Conservation (phyloP, 2,329 filamentous ascomycete genomes). For the Aphanoascus verrucosus region DNA sequence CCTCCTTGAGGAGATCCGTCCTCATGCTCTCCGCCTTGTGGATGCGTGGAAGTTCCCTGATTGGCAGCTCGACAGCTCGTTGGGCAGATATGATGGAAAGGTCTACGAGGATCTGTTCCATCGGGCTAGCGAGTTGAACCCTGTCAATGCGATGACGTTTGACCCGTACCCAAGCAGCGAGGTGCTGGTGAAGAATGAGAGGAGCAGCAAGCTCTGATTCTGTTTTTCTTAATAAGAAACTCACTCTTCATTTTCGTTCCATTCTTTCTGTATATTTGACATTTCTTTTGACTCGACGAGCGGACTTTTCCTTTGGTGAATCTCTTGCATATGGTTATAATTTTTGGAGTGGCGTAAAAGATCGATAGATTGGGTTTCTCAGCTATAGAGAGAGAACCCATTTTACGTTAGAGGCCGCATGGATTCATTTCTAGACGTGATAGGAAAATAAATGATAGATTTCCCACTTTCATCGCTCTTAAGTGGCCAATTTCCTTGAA, state of each 20-base stretch:
- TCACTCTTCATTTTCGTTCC: conserved; percentile 14
- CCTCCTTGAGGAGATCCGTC: conserved; percentile 59
- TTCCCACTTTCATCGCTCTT: too few relatives aligned
- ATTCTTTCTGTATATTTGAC: conserved; percentile 5
- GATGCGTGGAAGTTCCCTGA: conserved; percentile 69
- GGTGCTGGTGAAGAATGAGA: conserved; percentile 49
- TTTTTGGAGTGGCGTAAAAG: too few relatives aligned
- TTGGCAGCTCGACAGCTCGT: conserved; percentile 62
- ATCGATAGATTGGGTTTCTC: too few relatives aligned
- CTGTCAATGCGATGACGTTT: conserved; percentile 59
- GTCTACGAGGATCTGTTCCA: conserved; percentile 71
- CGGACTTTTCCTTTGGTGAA: too few relatives aligned
- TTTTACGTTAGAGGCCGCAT: too few relatives aligned
- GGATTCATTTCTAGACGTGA: too few relatives aligned
- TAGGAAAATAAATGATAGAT: too few relatives aligned
- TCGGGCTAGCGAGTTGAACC: conserved; percentile 60
- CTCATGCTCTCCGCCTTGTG: conserved; percentile 60
- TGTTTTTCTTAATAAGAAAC: too few relatives aligned
- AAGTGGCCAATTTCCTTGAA: too few relatives aligned
- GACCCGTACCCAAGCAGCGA: conserved; percentile 59
- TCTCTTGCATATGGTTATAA: too few relatives aligned
- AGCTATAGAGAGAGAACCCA: too few relatives aligned
- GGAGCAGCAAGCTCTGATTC: conserved; percentile 30
- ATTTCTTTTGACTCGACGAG: neutral
- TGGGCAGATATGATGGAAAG: conserved; percentile 61